These are phyloP conservation scores for Fusarium vanettenii DNA, from an alignment of 2,329 filamentous ascomycete genomes.

Conservation along the genomic window DNA sequence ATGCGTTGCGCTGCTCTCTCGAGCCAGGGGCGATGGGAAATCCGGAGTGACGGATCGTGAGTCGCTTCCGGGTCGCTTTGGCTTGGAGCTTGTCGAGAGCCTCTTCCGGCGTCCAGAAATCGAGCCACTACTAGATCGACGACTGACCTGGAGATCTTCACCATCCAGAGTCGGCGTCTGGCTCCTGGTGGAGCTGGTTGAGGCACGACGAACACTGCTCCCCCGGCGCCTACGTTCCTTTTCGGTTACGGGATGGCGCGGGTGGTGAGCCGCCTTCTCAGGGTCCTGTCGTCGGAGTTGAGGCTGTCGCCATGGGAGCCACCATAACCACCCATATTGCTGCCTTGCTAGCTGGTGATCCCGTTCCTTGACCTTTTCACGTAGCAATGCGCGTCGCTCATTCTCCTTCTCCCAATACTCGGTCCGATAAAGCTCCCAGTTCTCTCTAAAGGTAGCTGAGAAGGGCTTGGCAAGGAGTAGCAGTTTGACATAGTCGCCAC, in stretches of 20 bases:
- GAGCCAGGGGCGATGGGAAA: conserved; percentile 63
- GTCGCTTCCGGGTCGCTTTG: conserved; percentile 59
- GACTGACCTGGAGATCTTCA: conserved; percentile 54
- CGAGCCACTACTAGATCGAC: conserved; percentile 61
- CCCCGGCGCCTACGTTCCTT: conserved; percentile 63
- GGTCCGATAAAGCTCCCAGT: conserved; percentile 93
- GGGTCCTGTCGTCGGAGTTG: conserved; percentile 49
- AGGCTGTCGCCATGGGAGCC: conserved; percentile 75
- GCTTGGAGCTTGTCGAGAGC: conserved; percentile 54
- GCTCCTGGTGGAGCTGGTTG: conserved; percentile 63
- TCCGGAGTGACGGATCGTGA: conserved; percentile 67
- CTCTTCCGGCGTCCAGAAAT: conserved; percentile 65
- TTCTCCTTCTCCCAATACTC: conserved; percentile 99
- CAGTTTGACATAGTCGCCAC: conserved; percentile 92
- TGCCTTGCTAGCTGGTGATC: conserved; percentile 76
- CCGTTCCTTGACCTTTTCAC: conserved; percentile 74
- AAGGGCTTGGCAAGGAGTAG: conserved; percentile 94
- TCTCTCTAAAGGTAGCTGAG: conserved; percentile 92
- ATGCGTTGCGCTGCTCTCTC: conserved; percentile 54
- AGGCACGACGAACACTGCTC: conserved; percentile 64
- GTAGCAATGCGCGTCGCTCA: conserved; percentile 80
- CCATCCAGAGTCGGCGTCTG: conserved; percentile 61
- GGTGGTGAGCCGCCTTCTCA: conserved; percentile 54
- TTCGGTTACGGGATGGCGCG: conserved; percentile 56
- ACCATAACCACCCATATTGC: conserved; percentile 84